Base-by-base conservation (phyloP, 2,329 filamentous ascomycete genomes). In the Immersiporthe knoxdaviesiana region DNA sequence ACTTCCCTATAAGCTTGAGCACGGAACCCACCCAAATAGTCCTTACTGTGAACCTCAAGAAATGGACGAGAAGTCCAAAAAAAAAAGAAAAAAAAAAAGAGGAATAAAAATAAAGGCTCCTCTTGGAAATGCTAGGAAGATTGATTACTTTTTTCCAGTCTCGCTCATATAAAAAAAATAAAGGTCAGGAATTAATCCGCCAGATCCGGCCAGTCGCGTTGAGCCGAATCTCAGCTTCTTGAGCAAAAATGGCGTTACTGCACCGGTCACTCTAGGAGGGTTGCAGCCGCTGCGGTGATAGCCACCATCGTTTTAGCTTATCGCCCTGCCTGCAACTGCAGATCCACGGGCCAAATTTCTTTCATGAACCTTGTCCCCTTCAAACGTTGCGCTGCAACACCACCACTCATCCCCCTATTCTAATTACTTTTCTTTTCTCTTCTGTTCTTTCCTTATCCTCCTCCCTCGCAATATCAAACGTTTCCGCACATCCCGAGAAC, bases 261-360 rank as follows among this genome's bases (percentile, higher is more conserved):
- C 8, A 4, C 35, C 18, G 18, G 21, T 27, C 59, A 16, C 50
- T n/a, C 18, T 10, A 21, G 32, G 47, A 65, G 63, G 44, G 47
- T 65, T 41, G 63, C 63, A 65, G 47, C 44, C 63, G n/a, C n/a
- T n/a, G n/a, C n/a, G 44, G 35, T 37, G 59, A 39, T 41, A 30
- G 35, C 59, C 59, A 47, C 39, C 61, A n/a, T 32, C 61, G n/a
- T 32, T 47, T 44, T 63, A 63, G 61, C 61, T 47, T 47, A 63
- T 63, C 61, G 30, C 30, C 37, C 12, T 44, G n/a, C 14, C 59
- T n/a, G 5, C 44, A 47, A n/a, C 21, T 32, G n/a, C 41, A 65
- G 50, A 41, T 56, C 63, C 35, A 39, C 63, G 63, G 41, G 50
- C 63, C 63, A 65, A 58, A 65, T 65, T 52, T 64, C 32, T 58